Conservation (phyloP, 345 rosid genomes). For the Syzygium grande region DNA sequence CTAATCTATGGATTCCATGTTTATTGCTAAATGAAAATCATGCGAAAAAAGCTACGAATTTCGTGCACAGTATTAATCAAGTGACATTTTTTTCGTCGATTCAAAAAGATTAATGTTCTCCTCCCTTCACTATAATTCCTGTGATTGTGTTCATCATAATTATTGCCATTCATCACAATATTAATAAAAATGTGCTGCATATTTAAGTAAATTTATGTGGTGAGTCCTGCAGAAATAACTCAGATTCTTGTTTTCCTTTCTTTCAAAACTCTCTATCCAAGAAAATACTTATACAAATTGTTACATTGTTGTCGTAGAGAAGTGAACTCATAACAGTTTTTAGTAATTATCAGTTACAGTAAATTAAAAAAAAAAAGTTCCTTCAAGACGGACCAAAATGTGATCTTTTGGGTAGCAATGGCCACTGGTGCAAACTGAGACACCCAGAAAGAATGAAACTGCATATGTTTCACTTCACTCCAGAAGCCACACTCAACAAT, state of each 20-base stretch:
- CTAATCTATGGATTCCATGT: too few relatives aligned
- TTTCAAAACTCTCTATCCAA: not conserved
- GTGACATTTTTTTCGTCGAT: too few relatives aligned
- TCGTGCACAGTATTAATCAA: too few relatives aligned
- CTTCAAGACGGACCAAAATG: not conserved
- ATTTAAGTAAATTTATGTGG: not conserved
- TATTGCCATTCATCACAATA: too few relatives aligned
- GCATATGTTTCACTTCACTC: not conserved
- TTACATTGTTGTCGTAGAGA: not conserved
- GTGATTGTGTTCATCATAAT: too few relatives aligned
- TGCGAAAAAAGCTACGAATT: too few relatives aligned
- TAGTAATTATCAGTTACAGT: not conserved
- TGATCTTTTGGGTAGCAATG: not conserved
- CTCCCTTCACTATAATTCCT: too few relatives aligned
- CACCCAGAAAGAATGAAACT: not conserved
- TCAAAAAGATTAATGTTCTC: too few relatives aligned
- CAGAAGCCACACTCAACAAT: not conserved
- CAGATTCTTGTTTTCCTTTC: not conserved
- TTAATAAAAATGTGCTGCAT: too few relatives aligned
- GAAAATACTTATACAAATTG: not conserved
- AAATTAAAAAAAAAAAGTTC: not conserved
- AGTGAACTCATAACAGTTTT: not conserved
- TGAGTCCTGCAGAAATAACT: accelerated
- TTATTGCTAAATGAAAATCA: too few relatives aligned
- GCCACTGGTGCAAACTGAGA: not conserved